Base-by-base conservation (phyloP, 106 monocot genomes). In the Vanilla planifolia region DNA sequence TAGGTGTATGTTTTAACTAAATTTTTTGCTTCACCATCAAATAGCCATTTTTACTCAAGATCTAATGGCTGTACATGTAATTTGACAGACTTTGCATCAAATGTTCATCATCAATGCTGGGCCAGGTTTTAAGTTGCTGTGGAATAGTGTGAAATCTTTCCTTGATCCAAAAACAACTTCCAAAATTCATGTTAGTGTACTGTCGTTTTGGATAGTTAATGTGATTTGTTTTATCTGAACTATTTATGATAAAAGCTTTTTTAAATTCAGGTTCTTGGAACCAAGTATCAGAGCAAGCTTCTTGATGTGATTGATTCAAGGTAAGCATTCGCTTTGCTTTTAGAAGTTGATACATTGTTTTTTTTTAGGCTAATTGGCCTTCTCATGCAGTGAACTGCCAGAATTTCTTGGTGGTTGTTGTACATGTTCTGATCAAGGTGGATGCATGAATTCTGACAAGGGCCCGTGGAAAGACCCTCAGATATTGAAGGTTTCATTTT, bases 371-470 rank as follows among this genome's bases (percentile, higher is more conserved):
- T 6, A 23, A 33, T 45, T 35, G 27, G 26, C 35, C 17, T 41
- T 55, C 10, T 43, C 77, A 23, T 71, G n/a, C 42, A 92, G 92
- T 63, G 84, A 92, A 55, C 66, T 92, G 51, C 92, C 92, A 17
- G 83, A 92, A 16, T 88, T 92, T 80, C 75, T 92, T 67, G 92
- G 92, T 48, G 92, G 92, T 58, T 66, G 72, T 33, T 92, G 92
- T 68, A 88, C 80, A n/a, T 92, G 92, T 76, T 55, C 67, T 58
- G 92, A 92, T 15, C 68, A 74, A 46, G 92, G 88, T 44, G 88
- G 88, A 43, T 92, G 92, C 64, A 77, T 79, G 40, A 88, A 67
- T 51, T 88, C 92, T 59, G 92, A 88, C 50, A 80, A 73, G 67
- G 92, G 92, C 22, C 92, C 92, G 43, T 92, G 92, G 92, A 80